Evolutionary conservation across 2,329 filamentous ascomycete genomes (phyloP).

Genomic region (Venturia effusa): DNA sequence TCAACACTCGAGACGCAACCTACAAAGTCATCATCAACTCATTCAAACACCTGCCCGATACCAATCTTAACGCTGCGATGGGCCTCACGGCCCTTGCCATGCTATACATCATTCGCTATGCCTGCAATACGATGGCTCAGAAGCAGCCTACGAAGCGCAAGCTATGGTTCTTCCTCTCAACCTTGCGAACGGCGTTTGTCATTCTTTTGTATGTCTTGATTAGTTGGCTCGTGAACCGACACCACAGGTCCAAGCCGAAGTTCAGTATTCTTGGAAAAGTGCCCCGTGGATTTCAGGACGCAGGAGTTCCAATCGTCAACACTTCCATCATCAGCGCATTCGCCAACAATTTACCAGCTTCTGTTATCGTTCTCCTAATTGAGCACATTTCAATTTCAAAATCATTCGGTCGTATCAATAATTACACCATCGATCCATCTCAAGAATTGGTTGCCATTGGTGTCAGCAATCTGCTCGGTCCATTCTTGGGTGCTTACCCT

Average conservation of each 20-base stretch:
- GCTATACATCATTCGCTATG: constrained; percentile 57
- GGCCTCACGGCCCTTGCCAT: constrained; percentile 71
- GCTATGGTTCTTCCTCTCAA: constrained; percentile 80
- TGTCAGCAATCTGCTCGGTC: constrained; percentile 77
- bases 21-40: constrained; percentile 78
- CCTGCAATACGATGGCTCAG: constrained; percentile 55
- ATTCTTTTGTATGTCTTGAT: constrained; percentile 88
- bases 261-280: constrained; percentile 69
- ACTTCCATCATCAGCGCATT: constrained; percentile 56
- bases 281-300: constrained; percentile 77
- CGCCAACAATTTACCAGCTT: constrained; percentile 63
- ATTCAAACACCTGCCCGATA: constrained; percentile 56
- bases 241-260: constrained; percentile 46
- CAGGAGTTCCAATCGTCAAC: constrained; percentile 60
- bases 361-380: constrained; percentile 87
- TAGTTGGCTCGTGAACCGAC: constrained; percentile 71
- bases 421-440: constrained; percentile 90
- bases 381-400: constrained; percentile 97
- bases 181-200: constrained; percentile 80
- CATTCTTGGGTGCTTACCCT: constrained; percentile 84
- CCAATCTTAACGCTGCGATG: constrained; percentile 72
- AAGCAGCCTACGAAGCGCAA: constrained; percentile 60
- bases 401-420: constrained; percentile 90
- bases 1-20: constrained; percentile 65
- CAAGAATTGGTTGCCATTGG: constrained; percentile 95